phyloP scores from a whole-genome alignment of 2,329 filamentous ascomycete species.

The Colletotrichum nymphaeae region DNA sequence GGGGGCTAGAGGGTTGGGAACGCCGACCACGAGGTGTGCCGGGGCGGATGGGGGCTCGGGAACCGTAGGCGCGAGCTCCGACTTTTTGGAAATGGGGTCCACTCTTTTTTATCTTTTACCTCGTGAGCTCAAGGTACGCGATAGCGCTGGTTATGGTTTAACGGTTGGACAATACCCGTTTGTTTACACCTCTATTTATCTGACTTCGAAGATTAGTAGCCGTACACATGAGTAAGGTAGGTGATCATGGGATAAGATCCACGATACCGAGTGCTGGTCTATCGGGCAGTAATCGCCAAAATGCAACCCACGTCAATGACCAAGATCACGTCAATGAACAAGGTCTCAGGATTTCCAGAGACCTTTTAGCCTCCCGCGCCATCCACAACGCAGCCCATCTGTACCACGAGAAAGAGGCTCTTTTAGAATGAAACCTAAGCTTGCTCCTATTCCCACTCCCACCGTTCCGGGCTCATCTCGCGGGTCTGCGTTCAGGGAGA shows the following conservation, averaged over 20 bases:
- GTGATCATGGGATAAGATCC: not conserved
- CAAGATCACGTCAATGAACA: not conserved
- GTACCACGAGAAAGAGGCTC: no score
- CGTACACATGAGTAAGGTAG: not conserved
- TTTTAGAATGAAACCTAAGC: no score
- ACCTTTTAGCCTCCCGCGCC: not conserved
- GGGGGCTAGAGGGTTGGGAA: not conserved
- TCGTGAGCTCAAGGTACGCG: not conserved
- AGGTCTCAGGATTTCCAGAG: not conserved
- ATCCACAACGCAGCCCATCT: not conserved
- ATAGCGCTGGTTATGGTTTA: not conserved
- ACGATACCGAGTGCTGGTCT: not conserved
- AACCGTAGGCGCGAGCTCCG: conserved; percentile 28
- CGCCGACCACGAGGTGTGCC: conserved; percentile 17
- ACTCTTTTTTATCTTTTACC: not conserved
- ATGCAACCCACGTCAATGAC: not conserved
- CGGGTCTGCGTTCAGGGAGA: not conserved
- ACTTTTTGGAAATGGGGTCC: not conserved
- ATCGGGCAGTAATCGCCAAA: not conserved
- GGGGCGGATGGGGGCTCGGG: not conserved
- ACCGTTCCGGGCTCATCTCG: conserved; percentile 22
- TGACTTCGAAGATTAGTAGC: no score
- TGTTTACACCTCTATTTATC: not conserved
- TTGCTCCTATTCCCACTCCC: conserved; percentile 2
- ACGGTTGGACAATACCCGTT: not conserved